Conservation (phyloP, 306 rosid species). For the Castanospermum australe region DNA sequence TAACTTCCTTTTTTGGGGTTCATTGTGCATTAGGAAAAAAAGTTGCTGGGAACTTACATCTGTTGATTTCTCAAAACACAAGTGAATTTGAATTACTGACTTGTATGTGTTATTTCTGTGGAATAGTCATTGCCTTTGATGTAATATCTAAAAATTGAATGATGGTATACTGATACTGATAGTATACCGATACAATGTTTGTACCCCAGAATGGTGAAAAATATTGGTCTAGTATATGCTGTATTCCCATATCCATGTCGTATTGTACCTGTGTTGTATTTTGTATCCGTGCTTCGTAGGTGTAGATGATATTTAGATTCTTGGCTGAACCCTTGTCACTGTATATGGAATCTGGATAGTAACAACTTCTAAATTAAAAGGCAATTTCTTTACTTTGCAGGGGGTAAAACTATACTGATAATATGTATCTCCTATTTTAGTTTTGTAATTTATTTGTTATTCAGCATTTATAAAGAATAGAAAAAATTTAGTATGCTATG, state of each 20-base stretch:
- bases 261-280: no score
- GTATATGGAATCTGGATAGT: no score
- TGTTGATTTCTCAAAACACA: neutral
- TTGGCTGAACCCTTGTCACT: neutral
- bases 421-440: neutral
- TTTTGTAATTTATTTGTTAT: neutral
- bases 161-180: no score
- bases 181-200: no score
- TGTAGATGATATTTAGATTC: no score
- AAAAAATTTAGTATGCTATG: neutral
- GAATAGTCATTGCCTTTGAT: neutral
- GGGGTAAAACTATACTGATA: neutral
- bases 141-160: neutral
- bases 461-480: neutral
- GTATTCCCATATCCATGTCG: no score
- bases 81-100: neutral
- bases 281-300: no score
- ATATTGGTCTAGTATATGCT: no score
- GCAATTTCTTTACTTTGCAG: neutral
- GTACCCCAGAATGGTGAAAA: no score
- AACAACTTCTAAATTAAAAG: no score
- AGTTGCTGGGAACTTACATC: neutral
- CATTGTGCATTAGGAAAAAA: neutral
- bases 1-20: neutral
- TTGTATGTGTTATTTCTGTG: neutral